Conservation (phyloP, 2,329 filamentous ascomycete genomes). For the Sporothrix globosa region DNA sequence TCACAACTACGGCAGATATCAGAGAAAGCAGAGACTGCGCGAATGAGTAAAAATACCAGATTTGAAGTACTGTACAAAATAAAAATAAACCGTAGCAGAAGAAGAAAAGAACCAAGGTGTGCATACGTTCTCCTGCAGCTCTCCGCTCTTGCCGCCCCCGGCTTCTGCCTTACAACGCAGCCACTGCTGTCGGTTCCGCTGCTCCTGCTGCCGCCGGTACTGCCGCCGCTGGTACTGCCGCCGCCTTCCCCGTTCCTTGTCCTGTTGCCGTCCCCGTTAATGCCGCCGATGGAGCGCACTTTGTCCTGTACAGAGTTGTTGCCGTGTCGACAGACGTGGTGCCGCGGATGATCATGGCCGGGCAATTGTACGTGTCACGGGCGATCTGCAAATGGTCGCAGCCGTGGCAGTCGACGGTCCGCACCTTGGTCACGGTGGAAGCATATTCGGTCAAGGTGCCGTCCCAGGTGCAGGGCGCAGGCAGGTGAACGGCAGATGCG, state of each 20-base stretch:
- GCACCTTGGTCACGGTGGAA: not conserved
- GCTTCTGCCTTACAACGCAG: not conserved
- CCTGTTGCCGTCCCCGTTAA: not conserved
- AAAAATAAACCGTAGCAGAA: too few relatives aligned
- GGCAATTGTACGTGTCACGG: not conserved
- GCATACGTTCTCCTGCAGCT: too few relatives aligned
- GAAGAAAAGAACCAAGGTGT: not conserved
- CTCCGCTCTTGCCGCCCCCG: not conserved
- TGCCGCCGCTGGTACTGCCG: not conserved
- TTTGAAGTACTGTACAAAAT: too few relatives aligned
- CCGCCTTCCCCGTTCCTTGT: not conserved
- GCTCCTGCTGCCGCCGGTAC: not conserved
- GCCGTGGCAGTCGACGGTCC: not conserved
- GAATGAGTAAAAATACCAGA: too few relatives aligned
- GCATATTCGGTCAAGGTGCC: not conserved
- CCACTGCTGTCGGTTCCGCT: not conserved
- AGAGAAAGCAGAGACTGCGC: too few relatives aligned
- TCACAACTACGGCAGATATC: too few relatives aligned
- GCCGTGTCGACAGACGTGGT: not conserved
- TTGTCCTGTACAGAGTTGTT: not conserved
- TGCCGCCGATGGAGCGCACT: slow-evolving; percentile 5
- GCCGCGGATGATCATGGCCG: not conserved
- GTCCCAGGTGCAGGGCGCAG: not conserved
- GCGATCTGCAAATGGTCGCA: not conserved
- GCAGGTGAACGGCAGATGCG: not conserved